Conservation (phyloP, 441 rosid genomes). For the Gossypium davidsonii region DNA sequence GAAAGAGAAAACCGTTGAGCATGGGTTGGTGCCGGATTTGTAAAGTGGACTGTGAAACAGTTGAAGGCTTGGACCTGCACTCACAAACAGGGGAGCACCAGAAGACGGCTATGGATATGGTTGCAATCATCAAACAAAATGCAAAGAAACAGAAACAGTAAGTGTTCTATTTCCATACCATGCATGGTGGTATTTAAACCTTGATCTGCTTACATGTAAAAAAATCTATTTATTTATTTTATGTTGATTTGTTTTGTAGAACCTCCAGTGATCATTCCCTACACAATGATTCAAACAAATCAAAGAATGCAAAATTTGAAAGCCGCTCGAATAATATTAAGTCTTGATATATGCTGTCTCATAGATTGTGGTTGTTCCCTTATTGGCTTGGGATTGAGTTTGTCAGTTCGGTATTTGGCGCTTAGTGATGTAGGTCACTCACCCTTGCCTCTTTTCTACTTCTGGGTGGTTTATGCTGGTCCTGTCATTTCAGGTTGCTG, state of each 20-base stretch:
- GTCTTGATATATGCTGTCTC: conserved; percentile 17
- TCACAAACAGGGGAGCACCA: conserved; percentile 76
- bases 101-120: conserved; percentile 66
- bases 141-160: conserved; percentile 70
- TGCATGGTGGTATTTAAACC: conserved; percentile 5
- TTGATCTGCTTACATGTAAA: background rate
- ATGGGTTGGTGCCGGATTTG: conserved; percentile 87
- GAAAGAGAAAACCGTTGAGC: conserved; percentile 48
- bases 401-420: conserved; percentile 35
- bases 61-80: conserved; percentile 67
- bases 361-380: conserved; percentile 19
- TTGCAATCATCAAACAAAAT: conserved; percentile 49
- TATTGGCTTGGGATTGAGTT: conserved; percentile 21
- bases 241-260: conserved; percentile 27
- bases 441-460: conserved; percentile 32
- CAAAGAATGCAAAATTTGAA: conserved; percentile 37
- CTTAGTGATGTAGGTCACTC: conserved; percentile 35
- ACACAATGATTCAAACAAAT: conserved; percentile 42
- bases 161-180: conserved; percentile 13
- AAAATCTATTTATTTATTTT: background rate
- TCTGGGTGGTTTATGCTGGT: conserved; percentile 43
- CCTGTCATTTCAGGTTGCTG: conserved; percentile 47
- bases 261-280: conserved; percentile 31
- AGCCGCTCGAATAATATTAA: conserved; percentile 41
- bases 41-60: conserved; percentile 71